Base-by-base conservation (phyloP, 805 yeast genomes). In the Wickerhamiella kurtzmanii region DNA sequence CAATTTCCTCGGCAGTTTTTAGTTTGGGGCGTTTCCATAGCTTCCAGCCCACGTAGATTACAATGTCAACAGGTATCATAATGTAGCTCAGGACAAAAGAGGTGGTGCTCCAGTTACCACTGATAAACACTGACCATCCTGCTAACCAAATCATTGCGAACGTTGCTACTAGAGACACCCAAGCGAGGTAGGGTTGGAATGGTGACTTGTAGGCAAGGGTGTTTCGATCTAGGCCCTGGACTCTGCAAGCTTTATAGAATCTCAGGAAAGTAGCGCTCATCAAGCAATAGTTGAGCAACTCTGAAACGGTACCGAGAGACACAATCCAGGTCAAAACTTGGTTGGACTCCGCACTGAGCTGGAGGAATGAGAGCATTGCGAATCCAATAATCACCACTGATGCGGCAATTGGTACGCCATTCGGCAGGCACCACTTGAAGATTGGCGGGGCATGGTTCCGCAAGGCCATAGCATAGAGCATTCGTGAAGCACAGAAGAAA, bases 381-480 rank as follows among this genome's bases (percentile, higher is more conserved):
- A 85, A 80, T n/a, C 65, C 56, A 36, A 74, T 59, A 6, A 53
- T 57, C 8, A 71, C 66, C 4, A 62, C 47, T 17, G 80, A 78
- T 3, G 83, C 70, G 50, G 69, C 67, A 28, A 80, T 69, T 6
- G 94, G 94, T 11, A 80, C 81, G 48, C 94, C 95, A 39, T 72
- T 69, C 42, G 68, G 71, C 52, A 77, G 73, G 56, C 89, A 80
- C 50, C 64, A 67, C 11, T 75, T 65, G 53, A 85, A 82, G 40
- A 82, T 53, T 36, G 66, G 66, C 9, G 95, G 95, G 1, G 92
- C 89, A 50, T 75, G 74, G 0, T 89, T 87, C 55, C 74, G 76
- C 25, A 74, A 63, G 0, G 92, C 82, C 62, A 83, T 66, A 2
- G 85, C 85, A 60, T 78, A 79, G 19, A 84, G 65, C 0, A 82